Base-by-base conservation (phyloP, 768 basidiomycete genomes). In the Mrakia frigida region DNA sequence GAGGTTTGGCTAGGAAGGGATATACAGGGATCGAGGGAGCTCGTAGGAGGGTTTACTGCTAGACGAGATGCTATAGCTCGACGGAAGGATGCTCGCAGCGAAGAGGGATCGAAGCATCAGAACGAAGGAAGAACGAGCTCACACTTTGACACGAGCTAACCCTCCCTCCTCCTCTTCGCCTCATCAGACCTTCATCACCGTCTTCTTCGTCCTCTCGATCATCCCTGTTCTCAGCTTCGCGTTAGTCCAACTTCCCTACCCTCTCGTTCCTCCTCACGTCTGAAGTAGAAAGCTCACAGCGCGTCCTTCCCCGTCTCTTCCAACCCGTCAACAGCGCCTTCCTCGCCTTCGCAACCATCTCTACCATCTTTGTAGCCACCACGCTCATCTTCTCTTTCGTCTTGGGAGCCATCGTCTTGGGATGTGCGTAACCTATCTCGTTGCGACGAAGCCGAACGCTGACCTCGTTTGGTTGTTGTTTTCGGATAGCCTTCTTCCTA, bases 201-300 rank as follows among this genome's bases (percentile, higher is more conserved):
- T 68, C 39, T 68, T 68, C 39, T 35, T 68, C 65, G 9, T 68
- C 23, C 65, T 68, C 39, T 68, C 65, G 65, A n/a, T 68, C 65
- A 68, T 68, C 65, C 65, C 65, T 25, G 23, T 39, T 6, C 33
- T 68, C 37, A 39, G 35, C 35, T 68, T 68, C 65, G 65, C 37
- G 65, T 68, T 6, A 35, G 65, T 68, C 6, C 31, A 4, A 7
- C 56, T 16, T 28, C 35, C 21, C 31, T 2, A 11, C 9, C 63
- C 16, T 21, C 10, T 11, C 63, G 1, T 3, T 37, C 37, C 23
- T 37, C 37, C 37, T 61, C 13, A 13, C 33, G 10, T 35, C 21
- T n/a, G 4, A 35, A 68, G 5, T 39, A 25, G 46, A 50, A 50
- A 50, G 37, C 35, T 39, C 23, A 11, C 23, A 68, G 6, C 35